Evolutionary conservation across 768 basidiomycete genomes (phyloP).

Genomic region (Trametes coccinea): DNA sequence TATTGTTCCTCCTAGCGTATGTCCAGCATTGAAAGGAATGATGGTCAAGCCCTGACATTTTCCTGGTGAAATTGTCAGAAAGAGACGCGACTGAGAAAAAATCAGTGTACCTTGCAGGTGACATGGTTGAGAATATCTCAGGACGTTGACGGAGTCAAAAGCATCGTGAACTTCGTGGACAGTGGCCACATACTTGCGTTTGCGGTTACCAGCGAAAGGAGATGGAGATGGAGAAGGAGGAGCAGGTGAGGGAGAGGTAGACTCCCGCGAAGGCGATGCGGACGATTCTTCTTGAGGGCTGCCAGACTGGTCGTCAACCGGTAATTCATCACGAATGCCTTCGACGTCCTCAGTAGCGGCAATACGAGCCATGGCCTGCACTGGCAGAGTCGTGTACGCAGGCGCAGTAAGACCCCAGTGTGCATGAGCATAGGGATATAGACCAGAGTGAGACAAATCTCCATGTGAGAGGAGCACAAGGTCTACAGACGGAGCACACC

Average conservation of each 20-base stretch:
- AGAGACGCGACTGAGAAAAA: neutral
- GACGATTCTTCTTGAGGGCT: slow-evolving; percentile 21
- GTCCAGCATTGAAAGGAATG: slow-evolving; percentile 93
- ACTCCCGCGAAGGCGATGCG: slow-evolving; percentile 28
- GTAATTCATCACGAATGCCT: slow-evolving; percentile 73
- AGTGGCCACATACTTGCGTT: slow-evolving; percentile 71
- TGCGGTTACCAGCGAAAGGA: slow-evolving; percentile 19
- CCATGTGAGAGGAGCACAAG: slow-evolving; percentile 95
- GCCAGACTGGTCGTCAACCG: slow-evolving; percentile 47
- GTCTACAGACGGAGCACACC: slow-evolving; percentile 78
- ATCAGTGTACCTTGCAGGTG: slow-evolving; percentile 77
- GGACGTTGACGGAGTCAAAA: slow-evolving; percentile 87
- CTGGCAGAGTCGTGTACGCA: slow-evolving; percentile 91
- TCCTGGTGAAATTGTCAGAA: slow-evolving; percentile 38
- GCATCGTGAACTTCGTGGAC: slow-evolving; percentile 87
- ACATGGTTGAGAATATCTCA: slow-evolving; percentile 94
- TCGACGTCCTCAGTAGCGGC: slow-evolving; percentile 89
- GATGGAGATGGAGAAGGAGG: slow-evolving; percentile 4
- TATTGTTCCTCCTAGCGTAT: slow-evolving; percentile 93
- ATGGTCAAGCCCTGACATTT: slow-evolving; percentile 93
- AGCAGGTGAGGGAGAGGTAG: slow-evolving; percentile 17
- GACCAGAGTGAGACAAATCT: slow-evolving; percentile 82
- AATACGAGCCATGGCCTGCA: slow-evolving; percentile 93
- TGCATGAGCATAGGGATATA: slow-evolving; percentile 91
- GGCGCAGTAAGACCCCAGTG: slow-evolving; percentile 88